Evolutionary conservation across 768 basidiomycete species (phyloP).

Genomic region (Polyporus arcularius): DNA sequence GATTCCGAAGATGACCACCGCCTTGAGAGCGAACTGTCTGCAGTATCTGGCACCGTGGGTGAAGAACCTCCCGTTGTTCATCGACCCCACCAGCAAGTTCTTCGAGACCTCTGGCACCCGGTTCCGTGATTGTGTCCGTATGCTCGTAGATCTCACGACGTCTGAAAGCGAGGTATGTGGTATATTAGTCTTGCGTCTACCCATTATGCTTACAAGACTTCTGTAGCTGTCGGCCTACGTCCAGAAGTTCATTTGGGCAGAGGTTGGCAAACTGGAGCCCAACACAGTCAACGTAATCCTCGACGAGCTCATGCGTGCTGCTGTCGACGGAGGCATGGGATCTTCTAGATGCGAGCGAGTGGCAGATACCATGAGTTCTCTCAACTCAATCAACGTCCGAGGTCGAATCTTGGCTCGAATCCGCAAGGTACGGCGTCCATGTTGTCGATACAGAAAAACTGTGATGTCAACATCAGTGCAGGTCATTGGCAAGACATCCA

Average conservation of each 20-base stretch:
- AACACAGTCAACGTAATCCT: conserved; percentile 70
- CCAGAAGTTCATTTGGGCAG: conserved; percentile 77
- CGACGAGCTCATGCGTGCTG: conserved; percentile 79
- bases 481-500: conserved; percentile 74
- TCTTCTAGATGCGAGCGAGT: conserved; percentile 75
- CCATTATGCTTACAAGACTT: neutral
- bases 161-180: conserved; percentile 65
- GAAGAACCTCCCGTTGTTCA: conserved; percentile 71
- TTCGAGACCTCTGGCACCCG: conserved; percentile 74
- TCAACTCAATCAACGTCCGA: conserved; percentile 77
- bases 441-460: neutral
- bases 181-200: neutral
- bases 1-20: conserved; percentile 48
- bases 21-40: conserved; percentile 70
- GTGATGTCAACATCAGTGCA: conserved; percentile 27
- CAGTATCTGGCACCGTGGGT: conserved; percentile 91
- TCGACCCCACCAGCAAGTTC: conserved; percentile 65
- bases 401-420: conserved; percentile 78
- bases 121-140: conserved; percentile 80
- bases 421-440: conserved; percentile 57
- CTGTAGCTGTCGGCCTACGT: conserved; percentile 61
- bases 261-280: conserved; percentile 70
- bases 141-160: conserved; percentile 73
- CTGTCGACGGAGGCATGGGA: conserved; percentile 81
- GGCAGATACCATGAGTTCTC: conserved; percentile 67